These are phyloP conservation scores for Solanum ossicruentum DNA, from an alignment of 257 asterid species.

Conservation along the genomic window DNA sequence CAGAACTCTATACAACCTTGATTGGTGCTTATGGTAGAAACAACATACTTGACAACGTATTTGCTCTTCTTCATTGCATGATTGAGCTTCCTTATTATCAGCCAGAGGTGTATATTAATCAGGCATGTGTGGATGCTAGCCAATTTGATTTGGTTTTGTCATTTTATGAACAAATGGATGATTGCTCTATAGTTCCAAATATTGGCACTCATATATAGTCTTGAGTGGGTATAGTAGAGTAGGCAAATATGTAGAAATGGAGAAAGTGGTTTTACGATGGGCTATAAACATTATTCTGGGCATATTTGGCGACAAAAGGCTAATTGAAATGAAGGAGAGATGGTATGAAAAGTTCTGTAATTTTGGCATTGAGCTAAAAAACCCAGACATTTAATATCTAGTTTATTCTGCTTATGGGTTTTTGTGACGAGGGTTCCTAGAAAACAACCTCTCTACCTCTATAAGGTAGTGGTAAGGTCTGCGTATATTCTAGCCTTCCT, in stretches of 20 bases:
- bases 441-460: no score
- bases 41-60: slow-evolving; percentile 63
- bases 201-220: slow-evolving; percentile 79
- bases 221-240: slow-evolving; percentile 82
- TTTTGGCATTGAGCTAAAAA: slow-evolving; percentile 78
- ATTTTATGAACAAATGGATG: slow-evolving; percentile 57
- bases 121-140: slow-evolving; percentile 63
- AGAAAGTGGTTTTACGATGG: slow-evolving; percentile 59
- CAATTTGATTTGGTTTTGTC: slow-evolving; percentile 63
- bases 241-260: slow-evolving; percentile 77
- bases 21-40: slow-evolving; percentile 68
- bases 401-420: no score
- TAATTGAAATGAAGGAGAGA: slow-evolving; percentile 81
- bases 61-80: slow-evolving; percentile 47
- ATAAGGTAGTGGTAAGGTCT: no score
- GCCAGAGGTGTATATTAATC: slow-evolving; percentile 81
- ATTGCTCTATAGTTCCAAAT: slow-evolving; percentile 55
- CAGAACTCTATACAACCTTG: slow-evolving; percentile 70
- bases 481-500: no score
- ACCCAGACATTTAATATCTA: slow-evolving; percentile 41
- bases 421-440: no score
- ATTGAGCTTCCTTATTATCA: slow-evolving; percentile 57
- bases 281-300: slow-evolving; percentile 75
- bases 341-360: slow-evolving; percentile 80
- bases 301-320: slow-evolving; percentile 71